A percentile compares a stretch with the other conserved stretches of the same genome.
Evolutionary conservation across 1,284 basidiomycete species (phyloP).

Genomic region (Prillingera fragicola): DNA sequence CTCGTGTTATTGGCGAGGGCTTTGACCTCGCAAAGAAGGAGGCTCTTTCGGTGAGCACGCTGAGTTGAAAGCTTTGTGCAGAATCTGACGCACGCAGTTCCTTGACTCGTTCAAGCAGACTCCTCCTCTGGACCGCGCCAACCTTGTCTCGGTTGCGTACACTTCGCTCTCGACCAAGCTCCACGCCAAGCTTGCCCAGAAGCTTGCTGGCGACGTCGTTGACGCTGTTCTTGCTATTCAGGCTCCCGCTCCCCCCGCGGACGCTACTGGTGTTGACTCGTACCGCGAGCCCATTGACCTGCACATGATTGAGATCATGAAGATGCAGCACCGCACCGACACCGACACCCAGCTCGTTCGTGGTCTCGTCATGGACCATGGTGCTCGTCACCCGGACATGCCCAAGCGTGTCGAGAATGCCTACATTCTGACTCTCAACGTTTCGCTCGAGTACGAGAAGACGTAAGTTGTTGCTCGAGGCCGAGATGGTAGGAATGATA

Average conservation of each 20-base stretch:
- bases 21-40: slow-evolving; percentile 98
- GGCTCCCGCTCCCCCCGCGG: slow-evolving; percentile 57
- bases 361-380: slow-evolving; percentile 85
- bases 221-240: slow-evolving; percentile 92
- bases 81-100: slow-evolving; percentile 61
- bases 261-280: slow-evolving; percentile 59
- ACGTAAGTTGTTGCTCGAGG: slow-evolving; percentile 61
- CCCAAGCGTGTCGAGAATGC: slow-evolving; percentile 97
- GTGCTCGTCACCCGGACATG: slow-evolving; percentile 98
- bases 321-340: slow-evolving; percentile 99
- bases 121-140: slow-evolving; percentile 71
- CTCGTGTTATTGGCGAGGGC: slow-evolving; percentile 89
- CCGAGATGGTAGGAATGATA: neutral
- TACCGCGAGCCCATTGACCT: slow-evolving; percentile 88
- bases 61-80: neutral
- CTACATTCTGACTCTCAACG: slow-evolving; percentile 91
- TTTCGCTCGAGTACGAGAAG: slow-evolving; percentile 98
- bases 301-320: slow-evolving; percentile 99
- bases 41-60: slow-evolving; percentile 67
- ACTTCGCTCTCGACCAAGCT: slow-evolving; percentile 95
- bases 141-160: slow-evolving; percentile 85
- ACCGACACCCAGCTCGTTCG: slow-evolving; percentile 96
- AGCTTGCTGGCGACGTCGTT: slow-evolving; percentile 86
- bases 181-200: slow-evolving; percentile 71
- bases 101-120: slow-evolving; percentile 81